Evolutionary conservation across 1,284 basidiomycete species (phyloP), one percentile per base, ranked within the genome.

Genomic region (Ustilago trichophora): DNA sequence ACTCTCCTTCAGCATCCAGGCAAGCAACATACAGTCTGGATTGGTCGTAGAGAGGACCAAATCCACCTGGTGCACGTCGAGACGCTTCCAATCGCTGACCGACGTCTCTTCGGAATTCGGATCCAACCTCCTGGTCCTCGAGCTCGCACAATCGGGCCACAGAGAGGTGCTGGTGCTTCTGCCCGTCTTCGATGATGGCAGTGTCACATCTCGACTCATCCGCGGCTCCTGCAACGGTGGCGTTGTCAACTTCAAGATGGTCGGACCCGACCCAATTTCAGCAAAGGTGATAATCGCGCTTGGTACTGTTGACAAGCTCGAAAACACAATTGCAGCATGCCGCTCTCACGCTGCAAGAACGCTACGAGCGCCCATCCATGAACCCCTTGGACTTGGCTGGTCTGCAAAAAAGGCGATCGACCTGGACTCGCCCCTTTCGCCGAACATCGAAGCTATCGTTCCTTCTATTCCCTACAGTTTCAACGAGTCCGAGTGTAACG

Each of bases 41-140:
- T 27, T 72, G 15, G 51, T 68, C 25, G 32, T 64, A 12, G 66
- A 69, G 35, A 50, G 66, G n/a, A 69, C 66, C 32, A 69, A 69
- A 21, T 69, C 59, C 11, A 64, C 51, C 3, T 69, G 66, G 66
- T 65, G 62, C 50, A 69, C 66, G 1, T 69, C 66, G 2, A 48
- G 66, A 29, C 55, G 43, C 21, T 59, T 69, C 18, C 29, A 16
- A 13, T 53, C 49, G 15, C 48, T 63, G 1, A 11, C 22, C n/a
- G 50, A 64, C 15, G 40, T 69, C 15, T 65, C 66, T 1, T 8
- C 55, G 3, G 51, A 56, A 27, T 70, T 59, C 26, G 52, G 32
- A 9, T 29, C 43, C 21, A 55, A 45, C 19, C 35, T 64, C 8
- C 13, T 70, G 18, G 34, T 56, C n/a, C 36, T 70, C 12, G 40